Conservation (phyloP, 257 asterid genomes). For the Fraxinus americana region DNA sequence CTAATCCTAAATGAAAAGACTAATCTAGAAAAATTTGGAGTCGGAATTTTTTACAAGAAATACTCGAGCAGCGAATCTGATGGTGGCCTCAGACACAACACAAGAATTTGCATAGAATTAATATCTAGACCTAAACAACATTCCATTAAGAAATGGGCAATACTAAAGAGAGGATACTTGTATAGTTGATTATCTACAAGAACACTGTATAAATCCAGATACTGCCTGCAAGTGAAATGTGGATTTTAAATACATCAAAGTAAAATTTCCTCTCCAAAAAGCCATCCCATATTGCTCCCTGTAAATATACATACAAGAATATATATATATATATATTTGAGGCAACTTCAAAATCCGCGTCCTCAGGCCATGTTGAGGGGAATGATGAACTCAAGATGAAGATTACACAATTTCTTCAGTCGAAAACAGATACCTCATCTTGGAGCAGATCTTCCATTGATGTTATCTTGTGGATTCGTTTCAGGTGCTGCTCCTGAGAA, state of each 20-base stretch:
- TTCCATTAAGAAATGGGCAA: no score
- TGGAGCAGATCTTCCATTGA: constrained; percentile 48
- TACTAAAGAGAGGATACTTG: not conserved
- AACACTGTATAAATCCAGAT: not conserved
- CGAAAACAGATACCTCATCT: constrained; percentile 28
- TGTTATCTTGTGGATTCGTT: constrained; percentile 44
- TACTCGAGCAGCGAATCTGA: no score
- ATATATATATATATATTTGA: not conserved
- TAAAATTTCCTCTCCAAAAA: not conserved
- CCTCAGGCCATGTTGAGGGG: not conserved
- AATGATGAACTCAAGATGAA: constrained; percentile 19
- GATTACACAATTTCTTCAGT: not conserved
- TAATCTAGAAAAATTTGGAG: no score
- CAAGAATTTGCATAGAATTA: no score
- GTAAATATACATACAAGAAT: not conserved
- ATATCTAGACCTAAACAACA: no score
- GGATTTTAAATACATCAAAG: not conserved
- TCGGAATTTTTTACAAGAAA: no score
- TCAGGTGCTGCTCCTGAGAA: constrained; percentile 53
- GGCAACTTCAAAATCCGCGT: not conserved
- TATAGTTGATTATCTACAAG: not conserved
- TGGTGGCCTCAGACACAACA: no score
- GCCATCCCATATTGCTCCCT: not conserved
- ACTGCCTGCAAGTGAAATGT: not conserved
- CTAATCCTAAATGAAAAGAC: no score